These are phyloP conservation scores for Ampelomyces quisqualis DNA, from an alignment of 2,329 filamentous ascomycete genomes.

Conservation along the genomic window DNA sequence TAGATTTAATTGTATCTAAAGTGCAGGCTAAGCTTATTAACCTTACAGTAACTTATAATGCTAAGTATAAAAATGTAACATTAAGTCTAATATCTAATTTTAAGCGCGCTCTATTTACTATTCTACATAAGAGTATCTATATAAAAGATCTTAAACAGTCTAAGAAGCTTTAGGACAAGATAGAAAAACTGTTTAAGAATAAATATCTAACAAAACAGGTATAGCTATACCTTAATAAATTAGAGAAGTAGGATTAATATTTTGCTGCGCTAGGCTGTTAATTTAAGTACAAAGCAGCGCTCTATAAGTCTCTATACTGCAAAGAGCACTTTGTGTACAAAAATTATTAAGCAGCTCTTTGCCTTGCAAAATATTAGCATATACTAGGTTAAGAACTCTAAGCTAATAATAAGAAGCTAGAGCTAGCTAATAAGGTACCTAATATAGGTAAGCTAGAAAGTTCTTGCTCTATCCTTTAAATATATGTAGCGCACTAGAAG, in stretches of 20 bases:
- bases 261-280: not conserved
- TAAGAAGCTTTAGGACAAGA: not conserved
- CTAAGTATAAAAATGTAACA: constrained; percentile 1
- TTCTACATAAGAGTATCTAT: not conserved
- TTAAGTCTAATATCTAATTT: not conserved
- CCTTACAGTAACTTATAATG: not conserved
- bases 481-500: not conserved
- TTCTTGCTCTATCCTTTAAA: no score
- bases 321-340: constrained; percentile 1
- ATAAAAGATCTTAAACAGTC: constrained; percentile 1
- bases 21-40: not conserved
- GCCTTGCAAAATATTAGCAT: not conserved
- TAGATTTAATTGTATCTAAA: constrained; percentile 2
- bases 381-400: not conserved
- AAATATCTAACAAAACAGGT: not conserved
- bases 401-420: not conserved
- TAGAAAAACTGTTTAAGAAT: not conserved
- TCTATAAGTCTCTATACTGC: not conserved
- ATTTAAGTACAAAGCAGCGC: not conserved
- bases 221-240: not conserved
- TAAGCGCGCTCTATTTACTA: not conserved
- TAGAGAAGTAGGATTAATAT: not conserved
- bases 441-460: no score
- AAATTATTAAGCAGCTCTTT: not conserved
- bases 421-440: no score